Evolutionary conservation across 2,329 filamentous ascomycete genomes (phyloP).

Genomic region (Hymenoscyphus occultus): DNA sequence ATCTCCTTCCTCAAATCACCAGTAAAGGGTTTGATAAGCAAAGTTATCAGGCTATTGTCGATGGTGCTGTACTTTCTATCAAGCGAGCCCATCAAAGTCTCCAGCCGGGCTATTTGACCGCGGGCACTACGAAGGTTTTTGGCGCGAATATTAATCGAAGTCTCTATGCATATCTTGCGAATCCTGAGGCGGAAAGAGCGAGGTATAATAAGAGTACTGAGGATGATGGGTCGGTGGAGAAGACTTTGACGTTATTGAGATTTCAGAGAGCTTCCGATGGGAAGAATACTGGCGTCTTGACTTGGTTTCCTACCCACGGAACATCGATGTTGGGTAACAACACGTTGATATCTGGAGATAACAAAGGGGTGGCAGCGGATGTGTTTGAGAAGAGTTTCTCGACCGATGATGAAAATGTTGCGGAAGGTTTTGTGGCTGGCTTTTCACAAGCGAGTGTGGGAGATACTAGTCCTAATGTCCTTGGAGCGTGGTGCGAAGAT

Average conservation of each 20-base stretch:
- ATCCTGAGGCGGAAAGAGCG: conserved; percentile 71
- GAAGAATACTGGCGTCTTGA: conserved; percentile 76
- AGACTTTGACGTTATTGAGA: conserved; percentile 74
- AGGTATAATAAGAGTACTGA: conserved; percentile 58
- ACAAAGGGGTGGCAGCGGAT: conserved; percentile 89
- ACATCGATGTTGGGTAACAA: conserved; percentile 91
- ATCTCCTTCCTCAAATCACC: conserved; percentile 87
- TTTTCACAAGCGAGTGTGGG: conserved; percentile 92
- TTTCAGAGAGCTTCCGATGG: conserved; percentile 72
- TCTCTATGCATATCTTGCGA: conserved; percentile 81
- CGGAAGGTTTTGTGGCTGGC: conserved; percentile 75
- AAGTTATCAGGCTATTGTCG: conserved; percentile 84
- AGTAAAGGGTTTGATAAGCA: conserved; percentile 82
- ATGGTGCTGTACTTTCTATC: conserved; percentile 80
- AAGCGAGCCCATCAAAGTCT: conserved; percentile 73
- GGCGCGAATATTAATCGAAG: conserved; percentile 88
- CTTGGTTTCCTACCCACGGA: conserved; percentile 90
- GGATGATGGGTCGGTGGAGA: conserved; percentile 60
- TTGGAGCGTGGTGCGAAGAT: conserved; percentile 88
- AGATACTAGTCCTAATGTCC: conserved; percentile 84
- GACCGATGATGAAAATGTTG: conserved; percentile 49
- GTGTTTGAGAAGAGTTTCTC: conserved; percentile 72
- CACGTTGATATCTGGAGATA: conserved; percentile 87
- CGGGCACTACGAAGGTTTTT: conserved; percentile 66
- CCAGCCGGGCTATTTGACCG: conserved; percentile 61